Evolutionary conservation across 305 asterid genomes (phyloP).

Genomic region (Fraxinus xanthoxyloides): DNA sequence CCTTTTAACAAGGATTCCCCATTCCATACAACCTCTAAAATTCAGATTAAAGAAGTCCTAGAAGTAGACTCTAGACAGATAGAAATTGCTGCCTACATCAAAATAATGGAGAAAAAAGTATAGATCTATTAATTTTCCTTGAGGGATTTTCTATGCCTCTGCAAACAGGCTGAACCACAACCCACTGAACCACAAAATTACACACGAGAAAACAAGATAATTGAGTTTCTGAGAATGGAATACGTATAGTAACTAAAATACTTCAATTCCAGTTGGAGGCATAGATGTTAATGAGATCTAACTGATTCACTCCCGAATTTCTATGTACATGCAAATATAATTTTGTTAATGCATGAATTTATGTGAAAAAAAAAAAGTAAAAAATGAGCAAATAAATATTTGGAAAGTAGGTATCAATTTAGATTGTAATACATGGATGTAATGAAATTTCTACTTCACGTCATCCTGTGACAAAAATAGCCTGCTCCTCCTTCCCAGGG

Average conservation of each 20-base stretch:
- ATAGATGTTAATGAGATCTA: not conserved
- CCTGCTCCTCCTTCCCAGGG: not conserved
- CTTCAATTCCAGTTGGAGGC: not conserved
- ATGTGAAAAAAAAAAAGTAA: not conserved
- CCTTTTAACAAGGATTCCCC: not conserved
- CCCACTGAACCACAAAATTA: not conserved
- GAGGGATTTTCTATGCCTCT: not conserved
- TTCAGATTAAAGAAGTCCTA: not conserved
- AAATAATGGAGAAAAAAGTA: not conserved
- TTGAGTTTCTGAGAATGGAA: not conserved
- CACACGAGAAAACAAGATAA: not conserved
- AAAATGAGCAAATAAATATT: not conserved
- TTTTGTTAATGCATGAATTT: not conserved
- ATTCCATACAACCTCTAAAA: not conserved
- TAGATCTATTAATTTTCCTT: not conserved
- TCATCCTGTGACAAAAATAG: not conserved
- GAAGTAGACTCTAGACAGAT: not conserved
- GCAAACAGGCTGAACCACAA: not conserved
- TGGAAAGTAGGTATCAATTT: not conserved
- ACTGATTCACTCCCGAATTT: not conserved
- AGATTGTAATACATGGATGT: not conserved
- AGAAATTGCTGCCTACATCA: not conserved
- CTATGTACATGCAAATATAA: not conserved
- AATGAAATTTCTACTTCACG: not conserved
- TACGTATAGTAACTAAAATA: not conserved